Evolutionary conservation across 108 stramenopile genomes (phyloP).

Genomic region (Asterionellopsis glacialis): DNA sequence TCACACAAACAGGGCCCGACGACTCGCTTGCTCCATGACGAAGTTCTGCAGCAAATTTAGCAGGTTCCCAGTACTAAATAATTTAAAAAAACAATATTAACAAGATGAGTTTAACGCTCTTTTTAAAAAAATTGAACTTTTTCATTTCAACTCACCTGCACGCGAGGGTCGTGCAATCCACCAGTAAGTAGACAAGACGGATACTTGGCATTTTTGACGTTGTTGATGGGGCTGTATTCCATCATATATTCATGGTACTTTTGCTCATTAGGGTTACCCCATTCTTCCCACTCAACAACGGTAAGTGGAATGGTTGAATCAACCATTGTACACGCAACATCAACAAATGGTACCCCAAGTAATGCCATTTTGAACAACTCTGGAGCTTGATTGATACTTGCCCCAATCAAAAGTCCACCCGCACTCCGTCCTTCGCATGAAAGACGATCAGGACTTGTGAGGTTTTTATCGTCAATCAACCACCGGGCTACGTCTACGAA

Average conservation of each 20-base stretch:
- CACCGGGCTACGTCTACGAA: constrained; percentile 81
- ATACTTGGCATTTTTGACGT: constrained; percentile 73
- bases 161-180: constrained; percentile 92
- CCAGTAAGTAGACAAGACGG: constrained; percentile 86
- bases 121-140: too few relatives aligned
- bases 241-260: constrained; percentile 71
- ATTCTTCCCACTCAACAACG: constrained; percentile 78
- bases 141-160: constrained; percentile 17
- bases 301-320: constrained; percentile 89
- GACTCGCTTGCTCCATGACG: constrained; percentile 28
- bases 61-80: constrained; percentile 58
- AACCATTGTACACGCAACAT: constrained; percentile 74
- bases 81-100: too few relatives aligned
- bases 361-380: constrained; percentile 83
- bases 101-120: too few relatives aligned
- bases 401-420: constrained; percentile 68
- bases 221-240: constrained; percentile 88
- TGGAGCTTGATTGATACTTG: constrained; percentile 69
- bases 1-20: constrained; percentile 46
- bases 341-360: constrained; percentile 94
- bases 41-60: constrained; percentile 56
- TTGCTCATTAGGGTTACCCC: constrained; percentile 86
- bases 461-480: constrained; percentile 28
- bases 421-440: constrained; percentile 68
- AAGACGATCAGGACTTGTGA: constrained; percentile 36